Evolutionary conservation across 257 asterid genomes (phyloP).

Genomic region (Nicotiana attenuata): DNA sequence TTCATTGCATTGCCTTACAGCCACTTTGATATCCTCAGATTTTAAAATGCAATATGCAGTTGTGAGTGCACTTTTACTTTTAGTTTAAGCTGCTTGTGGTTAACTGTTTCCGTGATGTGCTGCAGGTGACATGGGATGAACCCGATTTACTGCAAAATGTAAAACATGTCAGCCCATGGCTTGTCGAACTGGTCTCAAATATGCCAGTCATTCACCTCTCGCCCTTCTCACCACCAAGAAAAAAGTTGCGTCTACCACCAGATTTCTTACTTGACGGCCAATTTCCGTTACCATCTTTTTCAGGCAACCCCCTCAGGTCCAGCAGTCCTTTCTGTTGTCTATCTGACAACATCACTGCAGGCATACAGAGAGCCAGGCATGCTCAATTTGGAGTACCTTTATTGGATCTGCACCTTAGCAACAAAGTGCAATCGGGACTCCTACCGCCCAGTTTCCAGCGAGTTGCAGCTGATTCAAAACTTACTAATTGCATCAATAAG

Average conservation of each 20-base stretch:
- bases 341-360: slow-evolving; percentile 72
- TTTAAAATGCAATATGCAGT: neutral
- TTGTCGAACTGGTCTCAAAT: slow-evolving; percentile 69
- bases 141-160: slow-evolving; percentile 80
- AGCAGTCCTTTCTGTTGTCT: slow-evolving; percentile 64
- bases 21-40: neutral
- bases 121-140: slow-evolving; percentile 94
- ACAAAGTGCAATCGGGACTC: slow-evolving; percentile 68
- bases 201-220: slow-evolving; percentile 69
- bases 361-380: slow-evolving; percentile 99
- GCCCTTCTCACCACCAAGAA: slow-evolving; percentile 72
- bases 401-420: slow-evolving; percentile 68
- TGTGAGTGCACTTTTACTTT: neutral
- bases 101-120: neutral
- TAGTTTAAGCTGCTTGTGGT: neutral
- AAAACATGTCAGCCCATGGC: slow-evolving; percentile 95
- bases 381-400: slow-evolving; percentile 80
- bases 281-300: slow-evolving; percentile 68
- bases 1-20: neutral
- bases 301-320: slow-evolving; percentile 71
- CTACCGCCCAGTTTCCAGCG: slow-evolving; percentile 48
- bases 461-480: slow-evolving; percentile 39
- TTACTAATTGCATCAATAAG: slow-evolving; percentile 29
- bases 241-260: slow-evolving; percentile 56
- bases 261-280: slow-evolving; percentile 64